Conservation (phyloP, 1,139 yeast genomes). For the Yamadazyma trypodendri region DNA sequence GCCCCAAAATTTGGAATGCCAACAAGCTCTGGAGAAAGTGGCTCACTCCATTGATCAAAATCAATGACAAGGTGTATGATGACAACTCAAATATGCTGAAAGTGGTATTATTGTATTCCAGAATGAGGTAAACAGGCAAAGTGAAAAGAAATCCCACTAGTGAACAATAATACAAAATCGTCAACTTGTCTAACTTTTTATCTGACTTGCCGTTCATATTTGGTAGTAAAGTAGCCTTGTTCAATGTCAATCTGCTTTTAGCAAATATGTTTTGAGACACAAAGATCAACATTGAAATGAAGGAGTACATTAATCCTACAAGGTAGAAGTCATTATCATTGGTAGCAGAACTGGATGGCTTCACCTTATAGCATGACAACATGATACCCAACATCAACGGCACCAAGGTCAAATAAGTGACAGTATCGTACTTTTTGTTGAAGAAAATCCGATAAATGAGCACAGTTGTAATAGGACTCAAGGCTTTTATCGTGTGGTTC, state of each 20-base stretch:
- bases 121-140: constrained; percentile 69
- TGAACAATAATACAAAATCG: constrained; percentile 82
- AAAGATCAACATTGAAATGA: constrained; percentile 78
- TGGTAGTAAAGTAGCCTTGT: constrained; percentile 21
- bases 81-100: constrained; percentile 37
- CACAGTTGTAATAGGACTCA: constrained; percentile 88
- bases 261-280: constrained; percentile 92
- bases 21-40: constrained; percentile 84
- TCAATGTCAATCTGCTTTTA: constrained; percentile 67
- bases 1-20: constrained; percentile 87
- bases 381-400: constrained; percentile 84
- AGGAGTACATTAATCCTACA: constrained; percentile 71
- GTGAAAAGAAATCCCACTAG: constrained; percentile 76
- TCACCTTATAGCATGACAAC: constrained; percentile 66
- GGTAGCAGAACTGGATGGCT: background rate
- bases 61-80: constrained; percentile 29
- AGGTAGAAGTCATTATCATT: constrained; percentile 24
- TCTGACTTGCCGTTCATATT: constrained; percentile 18
- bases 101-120: constrained; percentile 51
- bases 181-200: constrained; percentile 72
- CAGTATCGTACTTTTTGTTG: constrained; percentile 51
- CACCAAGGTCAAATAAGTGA: constrained; percentile 72
- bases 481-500: constrained; percentile 88
- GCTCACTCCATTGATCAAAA: constrained; percentile 65
- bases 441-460: constrained; percentile 66